These are phyloP conservation scores for Cephaloascus albidus DNA, from an alignment of 805 yeast genomes.

Conservation along the genomic window DNA sequence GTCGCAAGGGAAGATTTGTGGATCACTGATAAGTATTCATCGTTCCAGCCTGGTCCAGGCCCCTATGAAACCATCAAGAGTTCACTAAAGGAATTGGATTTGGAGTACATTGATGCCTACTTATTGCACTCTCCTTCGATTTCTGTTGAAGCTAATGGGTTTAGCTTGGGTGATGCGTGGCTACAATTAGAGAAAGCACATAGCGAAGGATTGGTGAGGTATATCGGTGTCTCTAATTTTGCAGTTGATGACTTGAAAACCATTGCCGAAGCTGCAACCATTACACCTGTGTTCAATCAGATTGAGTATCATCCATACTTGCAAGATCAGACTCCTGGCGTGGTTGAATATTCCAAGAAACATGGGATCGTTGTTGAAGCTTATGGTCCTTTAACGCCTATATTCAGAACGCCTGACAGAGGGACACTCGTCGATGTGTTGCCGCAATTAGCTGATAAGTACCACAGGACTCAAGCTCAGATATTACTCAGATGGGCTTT, in stretches of 20 bases:
- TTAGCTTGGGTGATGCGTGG: constrained; percentile 20
- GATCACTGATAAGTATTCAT: constrained; percentile 25
- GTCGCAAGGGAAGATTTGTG: constrained; percentile 19
- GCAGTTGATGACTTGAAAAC: constrained; percentile 17
- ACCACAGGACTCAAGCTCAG: constrained; percentile 51
- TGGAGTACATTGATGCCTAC: constrained; percentile 26
- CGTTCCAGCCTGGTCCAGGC: constrained; percentile 10
- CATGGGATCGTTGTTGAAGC: constrained; percentile 20
- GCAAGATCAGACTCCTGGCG: constrained; percentile 23
- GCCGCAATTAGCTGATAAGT: constrained; percentile 41
- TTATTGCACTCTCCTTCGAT: constrained; percentile 25
- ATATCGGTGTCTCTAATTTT: constrained; percentile 28
- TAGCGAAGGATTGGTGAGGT: constrained; percentile 21
- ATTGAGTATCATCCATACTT: constrained; percentile 30
- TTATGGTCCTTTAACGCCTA: constrained; percentile 26
- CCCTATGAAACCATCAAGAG: constrained; percentile 17
- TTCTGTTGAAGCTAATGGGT: constrained; percentile 12
- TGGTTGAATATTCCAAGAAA: constrained; percentile 16
- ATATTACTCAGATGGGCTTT: constrained; percentile 64
- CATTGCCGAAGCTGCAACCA: constrained; percentile 5
- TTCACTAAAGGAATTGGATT: constrained; percentile 19
- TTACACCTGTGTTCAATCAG: constrained; percentile 24
- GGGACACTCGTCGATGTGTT: constrained; percentile 4
- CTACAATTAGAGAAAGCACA: constrained; percentile 18
- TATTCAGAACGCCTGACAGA: constrained; percentile 12